Conservation (phyloP, 805 yeast species). For the Yarrowia phangngaensis region DNA sequence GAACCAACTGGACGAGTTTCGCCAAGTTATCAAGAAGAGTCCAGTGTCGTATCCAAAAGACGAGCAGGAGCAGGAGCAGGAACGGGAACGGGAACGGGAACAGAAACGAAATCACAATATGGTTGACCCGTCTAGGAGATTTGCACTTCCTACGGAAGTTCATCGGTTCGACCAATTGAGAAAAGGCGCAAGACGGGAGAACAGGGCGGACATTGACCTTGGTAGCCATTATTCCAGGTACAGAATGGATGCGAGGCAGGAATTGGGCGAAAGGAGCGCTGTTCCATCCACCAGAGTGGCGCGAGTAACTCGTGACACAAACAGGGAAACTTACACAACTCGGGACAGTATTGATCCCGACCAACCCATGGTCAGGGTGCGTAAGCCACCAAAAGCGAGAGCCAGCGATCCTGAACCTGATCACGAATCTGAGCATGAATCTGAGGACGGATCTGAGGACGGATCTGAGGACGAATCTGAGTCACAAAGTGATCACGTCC, state of each 20-base stretch:
- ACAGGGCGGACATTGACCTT: constrained; percentile 11
- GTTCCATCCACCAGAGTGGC: too few relatives aligned
- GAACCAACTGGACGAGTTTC: constrained; percentile 6
- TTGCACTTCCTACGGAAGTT: constrained; percentile 3
- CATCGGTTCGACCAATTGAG: constrained; percentile 8
- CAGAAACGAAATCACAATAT: too few relatives aligned
- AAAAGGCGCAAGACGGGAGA: constrained; percentile 7
- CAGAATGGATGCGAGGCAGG: neutral
- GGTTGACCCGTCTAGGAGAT: constrained; percentile 5
- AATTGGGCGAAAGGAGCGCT: neutral
- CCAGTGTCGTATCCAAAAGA: constrained; percentile 14
- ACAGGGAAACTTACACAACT: too few relatives aligned
- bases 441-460: too few relatives aligned
- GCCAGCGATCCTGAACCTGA: too few relatives aligned
- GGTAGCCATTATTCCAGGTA: constrained; percentile 5
- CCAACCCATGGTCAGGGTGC: too few relatives aligned
- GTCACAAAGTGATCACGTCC: neutral
- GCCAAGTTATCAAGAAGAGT: constrained; percentile 8
- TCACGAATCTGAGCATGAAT: neutral
- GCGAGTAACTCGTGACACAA: too few relatives aligned
- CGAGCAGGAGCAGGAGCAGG: too few relatives aligned
- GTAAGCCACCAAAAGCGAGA: too few relatives aligned
- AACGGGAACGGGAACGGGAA: too few relatives aligned
- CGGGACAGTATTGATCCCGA: too few relatives aligned
- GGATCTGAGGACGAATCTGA: constrained; percentile 4